phyloP scores from a whole-genome alignment of 164 flowering plant genomes.

The Pachysandra terminalis region DNA sequence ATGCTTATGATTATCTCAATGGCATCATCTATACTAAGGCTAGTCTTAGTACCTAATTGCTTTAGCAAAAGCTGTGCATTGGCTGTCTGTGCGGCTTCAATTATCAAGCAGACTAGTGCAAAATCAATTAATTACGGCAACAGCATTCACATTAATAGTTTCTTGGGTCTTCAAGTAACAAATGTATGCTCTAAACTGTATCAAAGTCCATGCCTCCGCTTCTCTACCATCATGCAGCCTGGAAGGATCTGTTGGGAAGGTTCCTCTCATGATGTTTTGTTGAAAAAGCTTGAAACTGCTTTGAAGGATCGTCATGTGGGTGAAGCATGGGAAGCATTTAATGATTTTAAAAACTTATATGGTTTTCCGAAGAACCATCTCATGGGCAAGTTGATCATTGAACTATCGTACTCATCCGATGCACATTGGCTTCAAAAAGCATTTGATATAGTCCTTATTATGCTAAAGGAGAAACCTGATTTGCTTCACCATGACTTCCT shows the following conservation, averaged over 20 bases:
- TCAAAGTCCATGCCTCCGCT: slow-evolving; percentile 1
- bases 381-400: slow-evolving; percentile 41
- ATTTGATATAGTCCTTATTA: slow-evolving; percentile 40
- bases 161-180: slow-evolving; percentile 4
- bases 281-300: slow-evolving; percentile 53
- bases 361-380: slow-evolving; percentile 49
- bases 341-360: slow-evolving; percentile 44
- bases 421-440: slow-evolving; percentile 53
- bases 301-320: slow-evolving; percentile 39
- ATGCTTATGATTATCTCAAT: neutral
- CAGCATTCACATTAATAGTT: neutral
- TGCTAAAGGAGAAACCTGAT: slow-evolving; percentile 37
- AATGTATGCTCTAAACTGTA: neutral
- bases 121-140: slow-evolving; percentile 2
- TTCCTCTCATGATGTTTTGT: slow-evolving; percentile 35
- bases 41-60: neutral
- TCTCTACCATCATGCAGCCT: slow-evolving; percentile 18
- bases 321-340: slow-evolving; percentile 69
- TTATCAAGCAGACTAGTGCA: neutral
- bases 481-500: slow-evolving; percentile 39
- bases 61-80: slow-evolving; percentile 7
- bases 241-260: slow-evolving; percentile 28
- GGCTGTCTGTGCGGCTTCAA: neutral
- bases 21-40: neutral
- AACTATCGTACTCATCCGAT: slow-evolving; percentile 54